Percentiles rank a stretch among this genome's conserved stretches.
Evolutionary conservation across 306 rosid genomes (phyloP).

Genomic region (Cajanus cajan): DNA sequence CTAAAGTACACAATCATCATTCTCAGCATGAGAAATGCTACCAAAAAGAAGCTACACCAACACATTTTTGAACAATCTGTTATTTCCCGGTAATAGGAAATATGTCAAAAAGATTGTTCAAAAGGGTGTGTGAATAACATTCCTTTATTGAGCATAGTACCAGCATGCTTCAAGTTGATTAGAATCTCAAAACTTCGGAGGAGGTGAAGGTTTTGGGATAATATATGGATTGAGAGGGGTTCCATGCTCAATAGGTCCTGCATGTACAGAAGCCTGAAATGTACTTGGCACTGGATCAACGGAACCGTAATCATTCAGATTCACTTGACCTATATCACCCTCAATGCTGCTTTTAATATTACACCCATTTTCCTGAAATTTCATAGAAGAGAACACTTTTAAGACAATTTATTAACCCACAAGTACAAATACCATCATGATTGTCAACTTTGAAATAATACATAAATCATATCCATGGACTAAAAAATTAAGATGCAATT

Average conservation of each 20-base stretch:
- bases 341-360: background rate
- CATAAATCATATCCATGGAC: no score
- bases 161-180: background rate
- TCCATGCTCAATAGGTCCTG: slow-evolving; percentile 78
- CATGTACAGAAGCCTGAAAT: slow-evolving; percentile 40
- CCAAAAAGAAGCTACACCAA: background rate
- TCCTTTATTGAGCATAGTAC: slow-evolving; percentile 21
- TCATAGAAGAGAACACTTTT: slow-evolving; percentile 2
- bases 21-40: slow-evolving; percentile 18
- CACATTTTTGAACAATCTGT: background rate
- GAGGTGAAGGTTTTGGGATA: slow-evolving; percentile 70
- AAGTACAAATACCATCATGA: no score
- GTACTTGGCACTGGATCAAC: slow-evolving; percentile 60
- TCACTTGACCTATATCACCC: slow-evolving; percentile 11
- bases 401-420: no score
- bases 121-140: background rate
- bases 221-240: slow-evolving; percentile 57
- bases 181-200: slow-evolving; percentile 36
- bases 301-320: slow-evolving; percentile 64
- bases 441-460: no score
- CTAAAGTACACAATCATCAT: slow-evolving; percentile 1
- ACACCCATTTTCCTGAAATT: slow-evolving; percentile 48
- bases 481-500: background rate
- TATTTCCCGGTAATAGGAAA: background rate
- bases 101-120: background rate